Evolutionary conservation across 257 asterid species (phyloP), one percentile per base, ranked within the genome.

Genomic region (Solanum chaucha): DNA sequence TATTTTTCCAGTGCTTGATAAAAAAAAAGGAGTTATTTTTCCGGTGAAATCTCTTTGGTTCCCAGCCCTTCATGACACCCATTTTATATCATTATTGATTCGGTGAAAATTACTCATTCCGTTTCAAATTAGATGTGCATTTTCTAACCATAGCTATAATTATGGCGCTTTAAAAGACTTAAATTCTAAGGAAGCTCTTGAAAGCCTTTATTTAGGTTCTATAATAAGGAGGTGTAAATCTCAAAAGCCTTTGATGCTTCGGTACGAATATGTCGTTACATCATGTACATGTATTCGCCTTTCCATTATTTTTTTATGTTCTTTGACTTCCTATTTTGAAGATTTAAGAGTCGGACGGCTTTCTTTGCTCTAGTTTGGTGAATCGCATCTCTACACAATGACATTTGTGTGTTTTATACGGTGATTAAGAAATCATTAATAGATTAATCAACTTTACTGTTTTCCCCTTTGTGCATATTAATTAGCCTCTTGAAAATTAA

Each of bases 231-330:
- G n/a, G 64, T 0, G n/a, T 55, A 55, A 17, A 55, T 17, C 64
- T 17, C 0, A 55, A 17, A 55, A 6, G 22, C 1, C n/a, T 17
- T 55, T 55, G 6, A 0, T 17, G 22, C 4, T 19, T 2, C 0
- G 10, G 0, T 55, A 17, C 2, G 32, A 30, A 30, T 30, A 30
- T 30, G 32, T 30, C 32, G 32, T 30, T 30, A 30, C 32, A 30
- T 30, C 32, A 30, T 30, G 32, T 30, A 30, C 32, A 30, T 30
- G 32, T 30, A 30, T 30, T 30, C 32, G 32, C 32, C 32, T 30
- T 30, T 30, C 32, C 32, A 30, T 30, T 30, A 30, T 28, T 30
- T 30, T 30, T 30, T 30, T 2, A 30, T 30, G 32, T 30, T 30
- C 32, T n/a, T 10, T 61, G 30, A n/a, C 3, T 64, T 64, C 8